Base-by-base conservation (phyloP, 805 yeast species). In the Myxozyma kluyveri region DNA sequence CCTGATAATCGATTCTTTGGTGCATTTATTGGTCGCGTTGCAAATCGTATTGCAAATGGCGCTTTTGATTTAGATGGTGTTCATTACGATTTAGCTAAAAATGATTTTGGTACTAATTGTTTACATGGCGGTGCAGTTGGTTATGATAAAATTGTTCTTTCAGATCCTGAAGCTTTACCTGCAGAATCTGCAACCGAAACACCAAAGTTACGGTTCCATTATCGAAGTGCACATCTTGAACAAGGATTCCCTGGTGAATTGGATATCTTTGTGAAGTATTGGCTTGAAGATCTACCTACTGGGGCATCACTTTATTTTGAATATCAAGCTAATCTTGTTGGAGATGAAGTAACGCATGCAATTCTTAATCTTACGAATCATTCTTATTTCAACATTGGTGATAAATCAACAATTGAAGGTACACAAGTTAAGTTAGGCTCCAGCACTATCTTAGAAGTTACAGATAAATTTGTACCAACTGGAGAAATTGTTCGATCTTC, bases 211-310 rank as follows among this genome's bases (percentile, higher is more conserved):
- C 69, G 66, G 42, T 81, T 76, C 62, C 59, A 68, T 17, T 67
- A 72, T 36, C 59, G 71, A 35, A 84, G 81, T 49, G 55, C 65
- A 17, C 78, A 76, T 55, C 73, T 77, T 22, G 71, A 72, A 45
- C 74, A 79, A 54, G 85, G 84, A 12, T 82, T 79, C 67, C 87
- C 87, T 14, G 85, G 83, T 21, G 77, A 75, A 42, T 68, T 83
- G 53, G 70, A 68, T 36, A 74, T 75, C 9, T 57, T 57, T 14
- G 80, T 79, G 27, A 72, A 65, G 32, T 83, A 80, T 64, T 72
- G 74, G 23, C 60, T 80, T 29, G 64, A 61, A 42, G 65, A 66
- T 26, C 67, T 63, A 3, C 63, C 63, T 10, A 46, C 46, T 19
- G 69, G 67, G 43, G 63, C 61, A n/a, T 62, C 73, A n/a, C 62